phyloP scores from a whole-genome alignment of 2,329 filamentous ascomycete genomes.

The Ascochyta koolunga region DNA sequence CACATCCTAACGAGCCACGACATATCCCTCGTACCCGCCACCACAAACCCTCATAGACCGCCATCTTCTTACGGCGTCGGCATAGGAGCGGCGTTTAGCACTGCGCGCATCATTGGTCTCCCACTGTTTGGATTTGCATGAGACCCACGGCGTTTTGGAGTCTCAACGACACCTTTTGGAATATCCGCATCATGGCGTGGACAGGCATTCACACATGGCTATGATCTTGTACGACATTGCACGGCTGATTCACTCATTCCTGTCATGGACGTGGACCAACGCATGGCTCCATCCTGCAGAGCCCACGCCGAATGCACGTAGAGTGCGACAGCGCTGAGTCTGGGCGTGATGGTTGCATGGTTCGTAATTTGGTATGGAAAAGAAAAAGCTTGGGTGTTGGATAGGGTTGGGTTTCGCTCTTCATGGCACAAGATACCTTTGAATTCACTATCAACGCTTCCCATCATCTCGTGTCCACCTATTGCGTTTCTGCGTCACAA shows the following conservation, averaged over 20 bases:
- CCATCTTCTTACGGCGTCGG: constrained; percentile 38
- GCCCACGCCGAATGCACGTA: not conserved
- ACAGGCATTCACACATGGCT: constrained; percentile 20
- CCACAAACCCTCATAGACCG: constrained; percentile 39
- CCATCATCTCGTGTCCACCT: constrained; percentile 27
- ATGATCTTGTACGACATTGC: constrained; percentile 30
- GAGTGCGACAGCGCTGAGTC: not conserved
- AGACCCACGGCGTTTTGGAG: constrained; percentile 42
- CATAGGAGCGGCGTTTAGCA: constrained; percentile 47
- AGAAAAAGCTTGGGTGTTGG: constrained; percentile 6
- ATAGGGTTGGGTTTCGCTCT: not conserved
- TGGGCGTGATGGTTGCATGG: not conserved
- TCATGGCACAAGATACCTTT: constrained; percentile 11
- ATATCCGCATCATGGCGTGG: constrained; percentile 19
- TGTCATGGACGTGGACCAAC: constrained; percentile 5
- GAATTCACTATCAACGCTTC: constrained; percentile 7
- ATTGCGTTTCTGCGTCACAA: not conserved
- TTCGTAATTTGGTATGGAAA: not conserved
- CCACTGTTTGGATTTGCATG: constrained; percentile 34
- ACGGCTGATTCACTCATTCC: constrained; percentile 26
- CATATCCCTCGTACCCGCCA: constrained; percentile 31
- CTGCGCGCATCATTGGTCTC: constrained; percentile 37
- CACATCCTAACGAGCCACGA: constrained; percentile 37
- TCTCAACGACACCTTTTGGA: constrained; percentile 24
- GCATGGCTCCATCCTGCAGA: constrained; percentile 1